phyloP scores from a whole-genome alignment of 139 green algal species.

The Tetraselmis striata region DNA sequence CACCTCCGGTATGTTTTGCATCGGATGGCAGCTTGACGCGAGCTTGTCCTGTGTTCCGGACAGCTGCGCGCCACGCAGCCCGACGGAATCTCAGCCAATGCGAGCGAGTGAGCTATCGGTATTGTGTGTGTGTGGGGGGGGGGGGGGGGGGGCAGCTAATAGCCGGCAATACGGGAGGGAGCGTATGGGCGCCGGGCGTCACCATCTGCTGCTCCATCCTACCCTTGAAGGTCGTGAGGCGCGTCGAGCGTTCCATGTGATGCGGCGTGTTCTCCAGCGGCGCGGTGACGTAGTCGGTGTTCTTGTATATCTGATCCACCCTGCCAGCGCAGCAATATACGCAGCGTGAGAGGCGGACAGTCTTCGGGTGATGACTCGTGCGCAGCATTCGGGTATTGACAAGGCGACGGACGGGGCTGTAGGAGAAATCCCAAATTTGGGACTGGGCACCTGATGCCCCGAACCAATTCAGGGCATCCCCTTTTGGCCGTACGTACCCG shows the following conservation, averaged over 20 bases:
- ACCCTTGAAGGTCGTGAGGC: neutral
- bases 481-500: too few species aligned
- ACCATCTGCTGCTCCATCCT: neutral
- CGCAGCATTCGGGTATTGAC: neutral
- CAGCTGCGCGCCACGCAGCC: neutral
- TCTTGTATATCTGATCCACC: neutral
- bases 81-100: neutral
- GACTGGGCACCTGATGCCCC: neutral
- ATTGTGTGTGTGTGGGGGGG: too few species aligned
- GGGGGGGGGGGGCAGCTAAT: neutral
- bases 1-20: neutral
- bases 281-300: neutral
- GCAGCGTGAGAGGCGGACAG: neutral
- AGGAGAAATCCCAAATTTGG: neutral
- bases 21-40: neutral
- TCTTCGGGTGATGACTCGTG: neutral
- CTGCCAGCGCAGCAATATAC: neutral
- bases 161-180: neutral
- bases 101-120: neutral
- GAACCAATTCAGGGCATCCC: neutral
- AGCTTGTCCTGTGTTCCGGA: neutral
- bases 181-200: neutral
- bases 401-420: neutral
- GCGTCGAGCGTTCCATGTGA: neutral
- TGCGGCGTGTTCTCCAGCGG: neutral